Evolutionary conservation across 306 rosid genomes (phyloP), one percentile per base, ranked within the genome.

Genomic region (Canavalia gladiata): DNA sequence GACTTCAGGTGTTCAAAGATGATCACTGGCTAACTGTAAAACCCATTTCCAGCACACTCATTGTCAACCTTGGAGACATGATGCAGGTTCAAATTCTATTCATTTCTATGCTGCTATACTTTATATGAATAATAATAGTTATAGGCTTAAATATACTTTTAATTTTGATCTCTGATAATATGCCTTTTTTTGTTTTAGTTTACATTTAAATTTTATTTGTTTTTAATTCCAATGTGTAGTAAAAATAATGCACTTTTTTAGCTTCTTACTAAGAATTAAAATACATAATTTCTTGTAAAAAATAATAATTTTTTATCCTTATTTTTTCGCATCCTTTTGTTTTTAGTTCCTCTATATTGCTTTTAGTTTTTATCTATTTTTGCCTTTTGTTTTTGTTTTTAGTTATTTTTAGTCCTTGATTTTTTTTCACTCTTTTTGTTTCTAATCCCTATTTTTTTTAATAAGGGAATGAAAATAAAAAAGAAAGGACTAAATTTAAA

Each of bases 1-100:
- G 95, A 1, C 92, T 92, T 58, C 84, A 92, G 68, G 77, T 92
- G 6, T 90, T 90, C 84, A 90, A 83, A 80, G 83, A 88, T 72
- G 71, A 78, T 8, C 78, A 82, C 0, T 92, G 97, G 97, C 45
- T 81, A 29, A 75, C 83, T 57, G 88, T 92, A 0, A 78, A 86
- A 30, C 93, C 95, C 3, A 33, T 89, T 68, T 65, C 88, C 66
- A 80, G 87, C 85, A 75, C 81, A 34, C 77, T 87, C 66, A 33
- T 84, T 84, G 81, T 84, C 73, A 84, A 84, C 81, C 81, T 84
- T 39, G 87, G 87, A 47, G 87, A 84, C 72, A 84, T 84, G 84
- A 84, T 73, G 84, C 84, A 84, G 87, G 87, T 84, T 42, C 51
- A 63, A 35, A 29, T 28, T 41, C 45, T 50, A 12, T n/a, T 43